A percentile compares a stretch with the other conserved stretches of the same genome.
Evolutionary conservation across 148 eudicot genomes (phyloP).

Genomic region (Drosera capensis): DNA sequence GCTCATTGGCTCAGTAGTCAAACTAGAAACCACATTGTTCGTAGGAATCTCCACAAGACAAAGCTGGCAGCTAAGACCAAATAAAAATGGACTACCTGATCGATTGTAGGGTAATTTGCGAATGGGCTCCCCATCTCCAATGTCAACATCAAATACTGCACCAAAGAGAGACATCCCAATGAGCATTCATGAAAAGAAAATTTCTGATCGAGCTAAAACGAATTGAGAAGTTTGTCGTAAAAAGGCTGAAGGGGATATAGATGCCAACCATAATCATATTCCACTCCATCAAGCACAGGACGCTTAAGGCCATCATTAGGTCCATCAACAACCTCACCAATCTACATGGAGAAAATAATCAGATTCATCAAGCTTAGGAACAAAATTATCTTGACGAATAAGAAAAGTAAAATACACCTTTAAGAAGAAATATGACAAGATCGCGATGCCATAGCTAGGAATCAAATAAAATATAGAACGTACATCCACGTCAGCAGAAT

Average conservation of each 20-base stretch:
- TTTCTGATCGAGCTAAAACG: neutral
- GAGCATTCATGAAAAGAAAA: constrained; percentile 2
- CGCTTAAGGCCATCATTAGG: constrained; percentile 67
- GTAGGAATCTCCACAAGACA: too few species aligned
- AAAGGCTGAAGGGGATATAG: neutral
- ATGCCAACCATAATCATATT: constrained; percentile 75
- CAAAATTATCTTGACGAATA: neutral
- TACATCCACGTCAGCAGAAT: constrained; percentile 9
- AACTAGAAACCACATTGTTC: too few species aligned
- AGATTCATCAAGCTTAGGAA: neutral
- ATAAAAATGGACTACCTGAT: constrained; percentile 41
- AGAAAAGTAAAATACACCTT: neutral
- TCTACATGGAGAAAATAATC: constrained; percentile 21
- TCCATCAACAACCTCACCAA: constrained; percentile 97
- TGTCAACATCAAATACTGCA: constrained; percentile 88
- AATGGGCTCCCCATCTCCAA: constrained; percentile 92
- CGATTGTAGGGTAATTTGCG: constrained; percentile 91
- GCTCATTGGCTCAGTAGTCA: too few species aligned
- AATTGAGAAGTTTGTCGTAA: neutral
- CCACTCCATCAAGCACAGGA: constrained; percentile 54
- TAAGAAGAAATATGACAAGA: neutral
- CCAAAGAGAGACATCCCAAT: constrained; percentile 2
- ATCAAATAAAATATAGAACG: too few species aligned
- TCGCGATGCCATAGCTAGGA: too few species aligned
- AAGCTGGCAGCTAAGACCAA: neutral